Evolutionary conservation across 2,329 filamentous ascomycete genomes (phyloP).

Genomic region (Pleurostoma richardsiae): DNA sequence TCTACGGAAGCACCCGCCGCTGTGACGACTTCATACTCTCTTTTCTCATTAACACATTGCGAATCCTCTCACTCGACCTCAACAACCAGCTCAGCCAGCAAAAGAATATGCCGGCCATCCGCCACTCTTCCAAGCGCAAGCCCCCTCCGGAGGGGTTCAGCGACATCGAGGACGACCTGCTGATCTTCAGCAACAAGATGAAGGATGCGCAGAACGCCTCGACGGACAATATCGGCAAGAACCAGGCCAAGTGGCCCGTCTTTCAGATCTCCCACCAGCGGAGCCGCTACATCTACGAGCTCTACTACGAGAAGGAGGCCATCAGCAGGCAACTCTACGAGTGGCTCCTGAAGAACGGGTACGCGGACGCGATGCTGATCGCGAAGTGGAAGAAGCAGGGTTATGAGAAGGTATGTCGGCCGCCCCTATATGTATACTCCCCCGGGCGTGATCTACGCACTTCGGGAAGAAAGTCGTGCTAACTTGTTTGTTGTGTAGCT

Average conservation of each 20-base stretch:
- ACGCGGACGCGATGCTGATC: slow-evolving; percentile 91
- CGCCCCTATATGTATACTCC: background rate
- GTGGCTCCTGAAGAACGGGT: slow-evolving; percentile 93
- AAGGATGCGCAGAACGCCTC: slow-evolving; percentile 91
- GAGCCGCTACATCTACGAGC: slow-evolving; percentile 88
- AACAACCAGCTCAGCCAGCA: background rate
- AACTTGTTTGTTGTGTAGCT: slow-evolving; percentile 46
- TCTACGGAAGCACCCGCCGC: no score
- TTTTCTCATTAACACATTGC: no score
- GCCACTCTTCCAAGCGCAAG: slow-evolving; percentile 72
- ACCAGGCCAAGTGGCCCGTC: slow-evolving; percentile 93
- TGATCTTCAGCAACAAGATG: slow-evolving; percentile 87
- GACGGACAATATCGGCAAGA: slow-evolving; percentile 71
- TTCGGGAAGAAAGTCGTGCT: slow-evolving; percentile 9
- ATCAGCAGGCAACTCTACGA: slow-evolving; percentile 92
- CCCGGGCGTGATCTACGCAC: no score
- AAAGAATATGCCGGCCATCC: slow-evolving; percentile 66
- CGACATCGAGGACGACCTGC: slow-evolving; percentile 81
- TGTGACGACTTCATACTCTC: no score
- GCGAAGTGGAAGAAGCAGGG: slow-evolving; percentile 99
- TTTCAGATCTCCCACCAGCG: slow-evolving; percentile 96
- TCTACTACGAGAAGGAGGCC: slow-evolving; percentile 97
- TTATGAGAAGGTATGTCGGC: slow-evolving; percentile 77
- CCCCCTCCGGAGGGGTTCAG: slow-evolving; percentile 81
- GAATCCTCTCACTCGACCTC: background rate